Conservation (phyloP, 2,329 filamentous ascomycete species). For the Alternaria incomplexa region DNA sequence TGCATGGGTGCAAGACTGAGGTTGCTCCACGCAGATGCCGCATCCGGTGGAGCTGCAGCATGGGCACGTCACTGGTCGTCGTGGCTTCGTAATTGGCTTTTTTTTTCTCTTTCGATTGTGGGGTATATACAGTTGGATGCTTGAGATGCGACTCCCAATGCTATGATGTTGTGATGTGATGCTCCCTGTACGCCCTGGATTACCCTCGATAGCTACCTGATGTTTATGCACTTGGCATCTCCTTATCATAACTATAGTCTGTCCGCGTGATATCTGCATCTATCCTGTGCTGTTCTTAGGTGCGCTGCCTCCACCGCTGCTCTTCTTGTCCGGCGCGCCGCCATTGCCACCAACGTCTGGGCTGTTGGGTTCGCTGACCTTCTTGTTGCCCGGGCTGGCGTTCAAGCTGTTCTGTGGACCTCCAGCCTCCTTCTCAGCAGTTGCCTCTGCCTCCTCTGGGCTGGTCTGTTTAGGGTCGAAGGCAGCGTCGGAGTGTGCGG, state of each 20-base stretch:
- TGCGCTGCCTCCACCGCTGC: conserved; percentile 46
- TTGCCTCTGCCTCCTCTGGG: conserved; percentile 65
- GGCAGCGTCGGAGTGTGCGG: conserved; percentile 65
- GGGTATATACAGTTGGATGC: background rate
- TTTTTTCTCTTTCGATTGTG: background rate
- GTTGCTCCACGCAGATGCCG: background rate
- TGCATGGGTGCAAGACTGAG: background rate
- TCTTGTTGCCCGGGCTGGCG: conserved; percentile 66
- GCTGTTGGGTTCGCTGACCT: conserved; percentile 59
- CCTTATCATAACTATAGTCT: background rate
- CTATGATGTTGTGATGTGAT: conserved; percentile 4
- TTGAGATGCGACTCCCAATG: background rate
- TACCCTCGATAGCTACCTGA: background rate
- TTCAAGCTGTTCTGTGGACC: conserved; percentile 54
- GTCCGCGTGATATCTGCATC: background rate
- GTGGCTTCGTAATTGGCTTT: background rate
- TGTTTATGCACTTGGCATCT: background rate
- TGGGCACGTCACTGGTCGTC: background rate
- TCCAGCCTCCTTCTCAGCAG: conserved; percentile 45
- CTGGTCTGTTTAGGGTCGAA: conserved; percentile 72
- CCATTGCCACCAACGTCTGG: conserved; percentile 47
- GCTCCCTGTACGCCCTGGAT: background rate
- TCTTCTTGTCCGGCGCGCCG: conserved; percentile 40
- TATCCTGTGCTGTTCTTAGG: conserved; percentile 40
- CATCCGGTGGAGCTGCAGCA: background rate